Evolutionary conservation across 1,284 basidiomycete species (phyloP).

Genomic region (Puccinia novopanici): DNA sequence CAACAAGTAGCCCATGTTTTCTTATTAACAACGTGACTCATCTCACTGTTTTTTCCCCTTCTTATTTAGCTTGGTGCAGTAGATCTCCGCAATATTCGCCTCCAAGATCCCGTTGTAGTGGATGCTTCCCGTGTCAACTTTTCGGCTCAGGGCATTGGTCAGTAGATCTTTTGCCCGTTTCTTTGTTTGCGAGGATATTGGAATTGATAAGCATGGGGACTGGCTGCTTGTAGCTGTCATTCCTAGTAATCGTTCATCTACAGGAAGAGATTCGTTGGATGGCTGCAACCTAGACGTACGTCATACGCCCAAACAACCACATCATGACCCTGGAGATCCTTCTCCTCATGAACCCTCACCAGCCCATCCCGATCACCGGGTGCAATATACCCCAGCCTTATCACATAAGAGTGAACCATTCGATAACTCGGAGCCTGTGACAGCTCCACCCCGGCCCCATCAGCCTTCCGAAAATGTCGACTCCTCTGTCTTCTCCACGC

Average conservation of each 20-base stretch:
- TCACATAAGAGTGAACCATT: slow-evolving; percentile 40
- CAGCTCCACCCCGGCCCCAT: neutral
- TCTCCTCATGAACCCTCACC: slow-evolving; percentile 15
- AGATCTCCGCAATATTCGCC: neutral
- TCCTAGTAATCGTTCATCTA: neutral
- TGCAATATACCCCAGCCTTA: slow-evolving; percentile 20
- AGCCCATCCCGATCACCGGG: slow-evolving; percentile 4
- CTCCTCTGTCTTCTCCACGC: neutral
- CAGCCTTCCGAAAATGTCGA: neutral
- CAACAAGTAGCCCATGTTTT: neutral
- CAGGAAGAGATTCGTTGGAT: neutral
- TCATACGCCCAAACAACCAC: slow-evolving; percentile 9
- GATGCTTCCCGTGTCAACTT: slow-evolving; percentile 34
- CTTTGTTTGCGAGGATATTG: neutral
- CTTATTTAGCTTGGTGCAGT: slow-evolving; percentile 27
- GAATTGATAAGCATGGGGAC: neutral
- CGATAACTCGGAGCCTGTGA: slow-evolving; percentile 11
- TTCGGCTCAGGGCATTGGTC: slow-evolving; percentile 41
- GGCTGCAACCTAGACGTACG: neutral
- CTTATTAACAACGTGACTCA: neutral
- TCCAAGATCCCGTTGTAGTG: slow-evolving; percentile 23
- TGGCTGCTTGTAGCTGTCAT: neutral
- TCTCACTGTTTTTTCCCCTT: neutral
- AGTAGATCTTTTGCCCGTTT: neutral
- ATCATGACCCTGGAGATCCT: neutral